These are phyloP conservation scores for Metschnikowia henanensis DNA, from an alignment of 805 yeast genomes.

Conservation along the genomic window DNA sequence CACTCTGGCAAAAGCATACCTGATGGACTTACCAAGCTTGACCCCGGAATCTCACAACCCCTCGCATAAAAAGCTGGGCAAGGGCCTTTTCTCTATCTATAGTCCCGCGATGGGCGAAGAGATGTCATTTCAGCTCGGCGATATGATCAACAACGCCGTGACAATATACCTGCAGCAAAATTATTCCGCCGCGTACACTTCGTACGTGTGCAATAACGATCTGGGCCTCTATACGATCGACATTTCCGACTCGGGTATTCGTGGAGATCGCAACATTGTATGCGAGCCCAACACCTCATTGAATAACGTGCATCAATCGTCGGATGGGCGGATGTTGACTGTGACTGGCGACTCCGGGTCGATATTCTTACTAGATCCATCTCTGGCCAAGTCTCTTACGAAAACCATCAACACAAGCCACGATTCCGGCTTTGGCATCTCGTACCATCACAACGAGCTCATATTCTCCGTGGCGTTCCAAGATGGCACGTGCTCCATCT, in stretches of 20 bases:
- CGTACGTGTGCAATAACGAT: slow-evolving; percentile 85
- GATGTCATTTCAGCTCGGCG: slow-evolving; percentile 64
- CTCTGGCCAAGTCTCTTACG: slow-evolving; percentile 26
- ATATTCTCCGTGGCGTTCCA: slow-evolving; percentile 82
- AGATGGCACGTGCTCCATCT: slow-evolving; percentile 76
- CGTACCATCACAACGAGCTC: slow-evolving; percentile 73
- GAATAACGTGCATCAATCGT: slow-evolving; percentile 67
- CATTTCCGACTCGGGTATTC: slow-evolving; percentile 45
- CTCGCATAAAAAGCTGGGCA: slow-evolving; percentile 35
- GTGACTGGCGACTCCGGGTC: slow-evolving; percentile 79
- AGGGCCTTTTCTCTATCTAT: slow-evolving; percentile 65
- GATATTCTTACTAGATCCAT: slow-evolving; percentile 56
- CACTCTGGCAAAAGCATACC: slow-evolving; percentile 33
- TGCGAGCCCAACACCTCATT: slow-evolving; percentile 61
- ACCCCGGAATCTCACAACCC: slow-evolving; percentile 6
- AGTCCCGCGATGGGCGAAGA: slow-evolving; percentile 49
- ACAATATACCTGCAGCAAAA: slow-evolving; percentile 38
- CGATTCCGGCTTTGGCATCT: slow-evolving; percentile 82
- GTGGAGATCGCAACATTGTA: slow-evolving; percentile 43
- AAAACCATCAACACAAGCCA: slow-evolving; percentile 54
- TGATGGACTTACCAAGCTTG: slow-evolving; percentile 26
- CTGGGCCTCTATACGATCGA: slow-evolving; percentile 65
- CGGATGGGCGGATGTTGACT: slow-evolving; percentile 39
- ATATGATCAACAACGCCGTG: slow-evolving; percentile 81
- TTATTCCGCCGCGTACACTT: slow-evolving; percentile 42